Percentiles rank a stretch among this genome's conserved stretches.
Conservation (phyloP, 2,329 filamentous ascomycete species). For the Phaeophleospora eucalypticola region DNA sequence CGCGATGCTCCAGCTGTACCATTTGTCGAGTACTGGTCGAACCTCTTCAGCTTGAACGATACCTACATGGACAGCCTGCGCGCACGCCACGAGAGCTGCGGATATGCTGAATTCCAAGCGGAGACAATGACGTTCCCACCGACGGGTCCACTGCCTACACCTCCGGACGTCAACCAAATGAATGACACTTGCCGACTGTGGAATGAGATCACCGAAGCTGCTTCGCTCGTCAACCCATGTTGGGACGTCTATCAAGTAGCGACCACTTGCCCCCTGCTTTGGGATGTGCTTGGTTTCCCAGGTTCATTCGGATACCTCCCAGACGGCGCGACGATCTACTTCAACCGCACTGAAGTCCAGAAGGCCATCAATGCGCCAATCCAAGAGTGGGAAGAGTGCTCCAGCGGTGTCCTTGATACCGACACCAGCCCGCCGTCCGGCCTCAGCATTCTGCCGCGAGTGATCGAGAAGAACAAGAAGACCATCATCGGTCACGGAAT, state of each 20-base stretch:
- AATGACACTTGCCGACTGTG: constrained; percentile 47
- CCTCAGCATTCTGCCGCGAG: constrained; percentile 59
- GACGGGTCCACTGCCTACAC: constrained; percentile 53
- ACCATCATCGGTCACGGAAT: constrained; percentile 71
- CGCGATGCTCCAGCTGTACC: constrained; percentile 52
- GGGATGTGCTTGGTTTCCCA: constrained; percentile 66
- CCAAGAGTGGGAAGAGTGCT: constrained; percentile 62
- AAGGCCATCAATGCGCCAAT: constrained; percentile 47
- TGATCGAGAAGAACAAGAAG: constrained; percentile 69
- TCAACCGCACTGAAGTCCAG: constrained; percentile 38
- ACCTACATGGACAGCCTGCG: constrained; percentile 53
- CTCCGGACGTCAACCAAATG: constrained; percentile 44
- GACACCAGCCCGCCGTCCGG: constrained; percentile 55
- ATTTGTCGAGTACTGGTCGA: constrained; percentile 58
- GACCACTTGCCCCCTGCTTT: constrained; percentile 65
- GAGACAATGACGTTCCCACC: constrained; percentile 67
- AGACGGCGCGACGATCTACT: constrained; percentile 52
- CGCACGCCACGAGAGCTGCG: constrained; percentile 51
- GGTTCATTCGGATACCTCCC: constrained; percentile 63
- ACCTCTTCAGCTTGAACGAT: constrained; percentile 62
- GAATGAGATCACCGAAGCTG: constrained; percentile 52
- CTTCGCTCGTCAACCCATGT: constrained; percentile 64
- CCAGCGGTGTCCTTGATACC: constrained; percentile 42
- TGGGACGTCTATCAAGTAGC: constrained; percentile 73
- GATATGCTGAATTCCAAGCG: constrained; percentile 57